Evolutionary conservation across 2,329 filamentous ascomycete genomes (phyloP), one percentile per base, ranked within the genome.

Genomic region (Penicillium sp.): DNA sequence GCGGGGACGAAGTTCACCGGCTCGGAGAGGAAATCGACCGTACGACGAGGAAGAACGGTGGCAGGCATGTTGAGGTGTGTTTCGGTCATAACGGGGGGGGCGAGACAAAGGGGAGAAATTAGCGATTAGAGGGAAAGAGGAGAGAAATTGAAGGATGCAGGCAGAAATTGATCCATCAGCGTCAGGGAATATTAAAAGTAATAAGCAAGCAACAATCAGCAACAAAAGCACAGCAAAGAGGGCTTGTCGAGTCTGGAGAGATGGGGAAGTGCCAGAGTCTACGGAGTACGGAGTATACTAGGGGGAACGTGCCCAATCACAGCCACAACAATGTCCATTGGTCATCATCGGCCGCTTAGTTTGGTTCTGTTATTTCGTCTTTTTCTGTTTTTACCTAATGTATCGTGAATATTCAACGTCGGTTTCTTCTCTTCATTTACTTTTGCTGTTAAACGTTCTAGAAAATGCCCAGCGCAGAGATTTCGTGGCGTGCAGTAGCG

Each of bases 11-110:
- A 53, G 51, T 55, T 61, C n/a, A 61, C 54, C n/a, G 59, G 50
- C 21, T 60, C 47, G 13, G 24, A 8, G 24, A 67, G 43, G 42
- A 69, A 59, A 39, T 67, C 66, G 50, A 69, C 64, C 5, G 70
- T 67, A 42, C 61, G 65, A 47, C 63, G 67, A 22, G 60, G 62
- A 48, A 56, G 58, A 44, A 45, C 57, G 52, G 62, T 51, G 38
- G 52, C 50, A 53, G 60, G 64, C 49, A 69, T 53, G 50, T 67
- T 71, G 59, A 67, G 68, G 49, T 56, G 65, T 27, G 56, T 61
- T 47, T 52, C 18, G 50, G 52, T 50, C 44, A 48, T 54, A 57
- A 55, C 58, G 56, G 55, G 50, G 50, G 45, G 38, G 18, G 45
- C 34, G 47, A 50, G 48, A 54, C 29, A 45, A 51, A 24, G 52